Conservation (phyloP, 2,329 filamentous ascomycete genomes). For the Phialemoniopsis sp. region DNA sequence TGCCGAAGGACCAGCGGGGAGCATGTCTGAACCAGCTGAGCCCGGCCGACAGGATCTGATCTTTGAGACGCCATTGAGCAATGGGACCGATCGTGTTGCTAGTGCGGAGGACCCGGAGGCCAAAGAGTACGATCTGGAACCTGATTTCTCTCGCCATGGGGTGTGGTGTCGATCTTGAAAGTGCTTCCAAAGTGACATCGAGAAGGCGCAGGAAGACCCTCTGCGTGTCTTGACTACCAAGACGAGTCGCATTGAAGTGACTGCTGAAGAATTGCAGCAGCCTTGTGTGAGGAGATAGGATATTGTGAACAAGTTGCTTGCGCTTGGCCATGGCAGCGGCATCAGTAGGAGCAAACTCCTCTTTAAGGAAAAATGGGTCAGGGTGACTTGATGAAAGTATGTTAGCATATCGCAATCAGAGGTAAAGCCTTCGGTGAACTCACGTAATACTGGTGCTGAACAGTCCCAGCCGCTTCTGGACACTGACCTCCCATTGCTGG, state of each 20-base stretch:
- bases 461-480: constrained; percentile 72
- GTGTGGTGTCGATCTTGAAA: constrained; percentile 69
- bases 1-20: constrained; percentile 91
- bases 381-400: constrained; percentile 51
- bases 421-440: constrained; percentile 23
- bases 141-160: constrained; percentile 89
- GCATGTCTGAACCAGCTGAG: constrained; percentile 83
- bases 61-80: constrained; percentile 79
- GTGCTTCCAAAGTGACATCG: constrained; percentile 69
- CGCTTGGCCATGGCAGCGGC: constrained; percentile 68
- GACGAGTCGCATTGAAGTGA: constrained; percentile 89
- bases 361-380: constrained; percentile 86
- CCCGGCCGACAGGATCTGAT: constrained; percentile 80
- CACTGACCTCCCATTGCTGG: constrained; percentile 84
- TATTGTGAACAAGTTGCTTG: constrained; percentile 75
- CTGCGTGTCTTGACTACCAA: constrained; percentile 79
- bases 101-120: constrained; percentile 70
- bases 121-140: constrained; percentile 82
- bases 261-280: constrained; percentile 87
- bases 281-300: constrained; percentile 81
- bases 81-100: constrained; percentile 61
- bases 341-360: constrained; percentile 91
- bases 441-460: constrained; percentile 70
- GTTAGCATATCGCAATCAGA: not conserved
- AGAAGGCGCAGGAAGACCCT: constrained; percentile 78